These are phyloP conservation scores for Lepidium aucheri DNA, from an alignment of 345 rosid genomes.

Conservation along the genomic window DNA sequence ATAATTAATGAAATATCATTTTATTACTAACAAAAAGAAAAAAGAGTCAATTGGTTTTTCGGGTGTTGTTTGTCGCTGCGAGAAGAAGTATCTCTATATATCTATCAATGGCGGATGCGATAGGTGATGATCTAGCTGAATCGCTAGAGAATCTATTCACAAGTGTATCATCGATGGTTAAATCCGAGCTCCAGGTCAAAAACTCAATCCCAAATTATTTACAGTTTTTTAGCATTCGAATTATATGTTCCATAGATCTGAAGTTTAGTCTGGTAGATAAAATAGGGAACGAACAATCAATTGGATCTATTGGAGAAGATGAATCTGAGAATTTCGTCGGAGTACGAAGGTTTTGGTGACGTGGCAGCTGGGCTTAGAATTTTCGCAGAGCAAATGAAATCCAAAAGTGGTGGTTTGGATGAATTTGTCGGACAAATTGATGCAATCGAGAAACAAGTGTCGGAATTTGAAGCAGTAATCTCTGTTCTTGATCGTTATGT, in stretches of 20 bases:
- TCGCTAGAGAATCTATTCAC: constrained; percentile 57
- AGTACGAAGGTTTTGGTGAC: constrained; percentile 66
- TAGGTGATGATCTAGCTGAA: constrained; percentile 51
- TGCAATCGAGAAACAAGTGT: constrained; percentile 62
- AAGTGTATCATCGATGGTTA: constrained; percentile 65
- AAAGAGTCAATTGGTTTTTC: not conserved
- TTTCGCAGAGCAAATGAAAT: constrained; percentile 67
- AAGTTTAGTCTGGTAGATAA: not conserved
- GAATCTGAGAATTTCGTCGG: constrained; percentile 64
- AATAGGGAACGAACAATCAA: constrained; percentile 57
- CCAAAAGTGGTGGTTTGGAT: constrained; percentile 58
- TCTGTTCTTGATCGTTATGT: constrained; percentile 73
- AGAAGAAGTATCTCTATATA: not conserved
- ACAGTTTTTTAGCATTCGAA: not conserved
- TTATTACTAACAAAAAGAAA: not conserved
- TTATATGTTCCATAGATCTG: not conserved
- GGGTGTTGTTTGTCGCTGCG: not conserved
- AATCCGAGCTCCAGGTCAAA: constrained; percentile 67
- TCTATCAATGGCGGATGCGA: constrained; percentile 23
- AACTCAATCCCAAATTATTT: not conserved
- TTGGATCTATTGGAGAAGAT: constrained; percentile 80
- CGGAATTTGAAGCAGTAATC: constrained; percentile 70
- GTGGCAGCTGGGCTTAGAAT: constrained; percentile 70
- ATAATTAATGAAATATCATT: not conserved
- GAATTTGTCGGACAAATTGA: constrained; percentile 70